Evolutionary conservation across 345 rosid species (phyloP).

Genomic region (Salix suchowensis): DNA sequence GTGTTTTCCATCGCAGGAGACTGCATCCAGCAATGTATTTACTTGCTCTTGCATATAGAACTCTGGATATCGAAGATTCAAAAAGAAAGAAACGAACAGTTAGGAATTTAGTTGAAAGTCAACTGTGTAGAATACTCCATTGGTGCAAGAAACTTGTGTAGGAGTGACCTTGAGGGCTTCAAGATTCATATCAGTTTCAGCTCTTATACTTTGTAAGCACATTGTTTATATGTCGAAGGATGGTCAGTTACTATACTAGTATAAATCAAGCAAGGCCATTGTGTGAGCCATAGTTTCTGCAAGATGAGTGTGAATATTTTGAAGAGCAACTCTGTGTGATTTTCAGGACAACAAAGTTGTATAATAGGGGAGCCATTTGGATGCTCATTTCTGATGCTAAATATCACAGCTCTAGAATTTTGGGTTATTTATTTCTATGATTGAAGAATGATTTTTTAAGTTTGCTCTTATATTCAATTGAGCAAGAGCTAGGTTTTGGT

Average conservation of each 20-base stretch:
- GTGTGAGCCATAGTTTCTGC: background rate
- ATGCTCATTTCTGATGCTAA: background rate
- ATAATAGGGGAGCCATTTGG: background rate
- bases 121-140: constrained; percentile 39
- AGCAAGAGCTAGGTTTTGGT: background rate
- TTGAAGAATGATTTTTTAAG: constrained; percentile 12
- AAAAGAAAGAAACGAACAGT: constrained; percentile 55
- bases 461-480: background rate
- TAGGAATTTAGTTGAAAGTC: constrained; percentile 36
- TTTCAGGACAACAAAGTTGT: background rate
- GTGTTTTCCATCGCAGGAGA: constrained; percentile 51
- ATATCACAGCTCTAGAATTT: background rate
- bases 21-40: constrained; percentile 91
- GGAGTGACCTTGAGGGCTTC: background rate
- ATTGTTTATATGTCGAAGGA: constrained; percentile 1
- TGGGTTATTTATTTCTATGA: background rate
- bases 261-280: constrained; percentile 1
- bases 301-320: background rate
- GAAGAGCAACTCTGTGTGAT: background rate
- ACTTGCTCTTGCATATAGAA: constrained; percentile 80
- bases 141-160: constrained; percentile 73
- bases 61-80: constrained; percentile 84
- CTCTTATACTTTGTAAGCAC: constrained; percentile 4
- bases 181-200: background rate
- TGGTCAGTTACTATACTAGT: background rate